Evolutionary conservation across 352 stramenopile species (phyloP), one percentile per base, ranked within the genome.

Genomic region (Peronospora belbahrii): DNA sequence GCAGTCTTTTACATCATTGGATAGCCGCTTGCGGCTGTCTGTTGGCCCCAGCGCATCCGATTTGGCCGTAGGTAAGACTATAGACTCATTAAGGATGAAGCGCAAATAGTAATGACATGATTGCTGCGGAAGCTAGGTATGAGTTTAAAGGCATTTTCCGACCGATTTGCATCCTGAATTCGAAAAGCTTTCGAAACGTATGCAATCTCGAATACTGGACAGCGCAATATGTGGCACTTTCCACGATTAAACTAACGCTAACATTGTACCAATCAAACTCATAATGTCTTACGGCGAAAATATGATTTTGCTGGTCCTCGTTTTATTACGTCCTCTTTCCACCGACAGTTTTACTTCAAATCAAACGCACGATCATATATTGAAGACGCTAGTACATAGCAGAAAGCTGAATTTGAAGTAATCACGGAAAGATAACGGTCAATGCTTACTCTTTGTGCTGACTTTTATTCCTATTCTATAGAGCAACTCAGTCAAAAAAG

Each of bases 11-110:
- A 9, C 24, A 47, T 37, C 24, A 52, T 18, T 28, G 44, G 52
- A 60, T 55, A 50, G 52, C 28, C 43, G 37, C 39, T 37, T 19
- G 17, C 10, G 30, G 13, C 35, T 32, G 23, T 39, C 43, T 60
- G 52, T 50, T 33, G 17, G n/a, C 34, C 32, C 32, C 4, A 32
- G 33, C 44, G 31, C 33, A 14, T 23, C 30, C 4, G 35, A 44
- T 55, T 28, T n/a, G n/a, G n/a, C n/a, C n/a, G n/a, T n/a, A 28
- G 24, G 24, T 28, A 28, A 9, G 24, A 28, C 24, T 28, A 11
- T 1, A 28, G n/a, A 28, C 6, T 28, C 6, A 8, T 5, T 6
- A 27, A 8, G 6, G 23, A 6, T 27, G 23, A 9, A 28, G 24
- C 11, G 2, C 24, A 28, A 28, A 28, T 28, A 28, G 24, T 28